These are phyloP conservation scores for Gastrodia elata DNA, from an alignment of 106 monocot species.

Conservation along the genomic window DNA sequence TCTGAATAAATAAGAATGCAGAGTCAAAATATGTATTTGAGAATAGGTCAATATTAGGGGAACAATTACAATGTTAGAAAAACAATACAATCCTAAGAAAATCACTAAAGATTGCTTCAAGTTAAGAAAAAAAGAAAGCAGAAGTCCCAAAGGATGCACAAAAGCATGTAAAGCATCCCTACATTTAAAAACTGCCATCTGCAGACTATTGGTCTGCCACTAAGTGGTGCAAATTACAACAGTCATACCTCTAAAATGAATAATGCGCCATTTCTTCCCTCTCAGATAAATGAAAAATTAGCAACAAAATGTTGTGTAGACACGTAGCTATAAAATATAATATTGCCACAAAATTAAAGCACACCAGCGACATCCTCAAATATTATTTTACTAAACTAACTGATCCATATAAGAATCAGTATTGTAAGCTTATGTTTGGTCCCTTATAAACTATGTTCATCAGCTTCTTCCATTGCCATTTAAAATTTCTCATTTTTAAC, in stretches of 20 bases:
- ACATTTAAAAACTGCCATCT: neutral
- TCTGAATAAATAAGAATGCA: neutral
- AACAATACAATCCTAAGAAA: neutral
- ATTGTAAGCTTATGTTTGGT: too few species aligned
- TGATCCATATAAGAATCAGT: neutral
- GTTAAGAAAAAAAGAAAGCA: neutral
- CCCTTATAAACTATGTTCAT: too few species aligned
- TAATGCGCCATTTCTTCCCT: neutral
- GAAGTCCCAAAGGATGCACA: neutral
- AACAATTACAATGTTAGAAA: neutral
- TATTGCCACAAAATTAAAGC: neutral
- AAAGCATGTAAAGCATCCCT: too few species aligned
- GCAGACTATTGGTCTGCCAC: neutral
- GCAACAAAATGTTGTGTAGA: neutral
- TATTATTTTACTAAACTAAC: neutral
- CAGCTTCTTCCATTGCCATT: too few species aligned
- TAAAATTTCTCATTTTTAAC: too few species aligned
- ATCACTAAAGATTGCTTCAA: neutral
- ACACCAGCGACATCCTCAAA: neutral
- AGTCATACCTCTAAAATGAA: neutral
- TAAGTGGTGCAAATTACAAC: neutral
- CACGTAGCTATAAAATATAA: neutral
- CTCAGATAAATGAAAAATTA: neutral
- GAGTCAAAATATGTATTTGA: neutral
- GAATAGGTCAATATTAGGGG: neutral